phyloP scores from a whole-genome alignment of 73 alveolate species.

The Paramecium sexaurelia region DNA sequence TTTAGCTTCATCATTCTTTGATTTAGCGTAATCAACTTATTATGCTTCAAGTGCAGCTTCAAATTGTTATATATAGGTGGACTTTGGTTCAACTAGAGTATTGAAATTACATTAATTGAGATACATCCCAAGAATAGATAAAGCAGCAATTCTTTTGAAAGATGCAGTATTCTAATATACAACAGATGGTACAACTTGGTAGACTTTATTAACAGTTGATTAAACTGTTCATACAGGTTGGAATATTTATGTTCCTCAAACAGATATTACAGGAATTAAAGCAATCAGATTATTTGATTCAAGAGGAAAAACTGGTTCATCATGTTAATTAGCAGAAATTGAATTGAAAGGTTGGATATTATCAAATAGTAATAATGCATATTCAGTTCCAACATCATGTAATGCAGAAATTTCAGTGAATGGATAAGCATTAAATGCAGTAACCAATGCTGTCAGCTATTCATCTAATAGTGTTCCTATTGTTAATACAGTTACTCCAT shows the following conservation, averaged over 20 bases:
- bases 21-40: not conserved
- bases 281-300: constrained; percentile 52
- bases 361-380: not conserved
- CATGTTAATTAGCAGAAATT: constrained; percentile 64
- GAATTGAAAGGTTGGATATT: constrained; percentile 57
- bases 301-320: constrained; percentile 43
- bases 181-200: constrained; percentile 62
- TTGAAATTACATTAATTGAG: constrained; percentile 32
- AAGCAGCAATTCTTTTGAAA: constrained; percentile 11
- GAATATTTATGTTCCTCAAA: constrained; percentile 49
- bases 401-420: constrained; percentile 32
- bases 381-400: constrained; percentile 11
- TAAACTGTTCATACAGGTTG: constrained; percentile 61
- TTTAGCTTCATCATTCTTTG: not conserved
- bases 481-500: constrained; percentile 31
- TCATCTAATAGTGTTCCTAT: not conserved
- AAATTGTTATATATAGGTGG: not conserved
- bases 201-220: constrained; percentile 22
- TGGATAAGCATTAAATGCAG: not conserved
- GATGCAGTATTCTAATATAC: constrained; percentile 53
- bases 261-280: not conserved
- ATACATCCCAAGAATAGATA: constrained; percentile 49
- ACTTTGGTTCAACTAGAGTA: not conserved
- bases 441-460: constrained; percentile 37
- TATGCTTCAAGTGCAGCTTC: not conserved